Evolutionary conservation across 257 asterid species (phyloP), one percentile per base, ranked within the genome.

Genomic region (Apocynum venetum): DNA sequence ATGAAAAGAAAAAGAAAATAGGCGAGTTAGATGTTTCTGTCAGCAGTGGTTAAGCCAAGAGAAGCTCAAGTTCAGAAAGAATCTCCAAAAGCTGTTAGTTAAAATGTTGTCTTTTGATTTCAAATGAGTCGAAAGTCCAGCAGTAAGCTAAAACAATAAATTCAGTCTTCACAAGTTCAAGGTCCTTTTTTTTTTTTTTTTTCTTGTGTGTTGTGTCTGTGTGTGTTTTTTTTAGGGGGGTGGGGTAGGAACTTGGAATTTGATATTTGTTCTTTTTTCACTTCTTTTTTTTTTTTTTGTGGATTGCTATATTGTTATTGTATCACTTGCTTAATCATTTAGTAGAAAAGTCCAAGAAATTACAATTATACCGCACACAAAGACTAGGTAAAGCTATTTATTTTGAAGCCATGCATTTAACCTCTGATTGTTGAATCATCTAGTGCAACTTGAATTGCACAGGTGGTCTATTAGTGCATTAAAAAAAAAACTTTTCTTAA

Each of bases 391-490:
- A 66, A 20, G 71, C 12, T 43, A 40, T 13, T 38, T 65, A 65
- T 6, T 8, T 17, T n/a, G n/a, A 12, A 38, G 41, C 41, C 19
- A 14, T 66, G 49, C 5, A 40, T 41, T 66, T 40, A 15, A 40
- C 48, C 49, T 14, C 49, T 40, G 17, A 3, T 6, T 66, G 12
- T 59, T 8, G 15, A 66, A 40, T 64, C 46, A 38, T 6, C 25
- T 40, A 14, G 71, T 66, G 71, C 71, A 66, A 66, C 71, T 66
- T 66, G 71, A 51, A 66, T 66, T 66, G 71, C 71, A 66, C 71
- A 40, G 20, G 15, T 17, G 71, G 71, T 66, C 15, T 14, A 3
- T 6, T 36, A 47, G 25, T 38, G 38, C 20, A 8, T 11, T 8
- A 14, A 38, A 40, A 38, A 3, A 14, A 14, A 38, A 19, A 19